These are phyloP conservation scores for Eutrema japonicum DNA, from an alignment of 345 rosid genomes.

Conservation along the genomic window DNA sequence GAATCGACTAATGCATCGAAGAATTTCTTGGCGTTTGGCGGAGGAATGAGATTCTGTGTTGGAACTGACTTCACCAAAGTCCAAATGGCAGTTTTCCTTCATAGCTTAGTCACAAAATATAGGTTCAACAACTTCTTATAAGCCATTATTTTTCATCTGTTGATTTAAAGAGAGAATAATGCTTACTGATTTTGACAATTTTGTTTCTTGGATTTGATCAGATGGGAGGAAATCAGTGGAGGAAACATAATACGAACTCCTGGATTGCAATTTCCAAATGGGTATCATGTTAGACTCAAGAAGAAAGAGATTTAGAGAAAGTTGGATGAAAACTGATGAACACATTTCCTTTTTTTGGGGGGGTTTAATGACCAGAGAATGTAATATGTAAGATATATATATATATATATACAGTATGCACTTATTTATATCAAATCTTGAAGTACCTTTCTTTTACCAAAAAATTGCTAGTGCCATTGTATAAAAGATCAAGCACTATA, in stretches of 20 bases:
- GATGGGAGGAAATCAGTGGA: constrained; percentile 67
- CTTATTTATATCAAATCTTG: background rate
- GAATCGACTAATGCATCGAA: constrained; percentile 63
- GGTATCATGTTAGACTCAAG: constrained; percentile 60
- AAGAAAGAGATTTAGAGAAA: constrained; percentile 46
- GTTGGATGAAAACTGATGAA: background rate
- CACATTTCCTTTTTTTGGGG: background rate
- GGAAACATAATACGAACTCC: constrained; percentile 66
- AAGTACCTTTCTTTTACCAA: background rate
- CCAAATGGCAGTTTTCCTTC: constrained; percentile 87
- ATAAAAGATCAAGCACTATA: background rate
- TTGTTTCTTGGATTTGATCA: constrained; percentile 34
- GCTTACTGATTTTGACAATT: constrained; percentile 30
- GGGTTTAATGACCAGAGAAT: background rate
- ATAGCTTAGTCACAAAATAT: constrained; percentile 79
- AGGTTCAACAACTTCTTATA: constrained; percentile 47
- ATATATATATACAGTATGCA: background rate
- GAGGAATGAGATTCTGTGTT: constrained; percentile 90
- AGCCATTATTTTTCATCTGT: background rate
- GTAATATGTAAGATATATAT: background rate
- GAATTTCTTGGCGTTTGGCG: constrained; percentile 93
- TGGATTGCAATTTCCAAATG: constrained; percentile 87
- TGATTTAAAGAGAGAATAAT: constrained; percentile 7
- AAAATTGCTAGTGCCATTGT: background rate
- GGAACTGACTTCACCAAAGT: constrained; percentile 87